Conservation (phyloP, 106 monocot species). For the Apostasia shenzhenica region DNA sequence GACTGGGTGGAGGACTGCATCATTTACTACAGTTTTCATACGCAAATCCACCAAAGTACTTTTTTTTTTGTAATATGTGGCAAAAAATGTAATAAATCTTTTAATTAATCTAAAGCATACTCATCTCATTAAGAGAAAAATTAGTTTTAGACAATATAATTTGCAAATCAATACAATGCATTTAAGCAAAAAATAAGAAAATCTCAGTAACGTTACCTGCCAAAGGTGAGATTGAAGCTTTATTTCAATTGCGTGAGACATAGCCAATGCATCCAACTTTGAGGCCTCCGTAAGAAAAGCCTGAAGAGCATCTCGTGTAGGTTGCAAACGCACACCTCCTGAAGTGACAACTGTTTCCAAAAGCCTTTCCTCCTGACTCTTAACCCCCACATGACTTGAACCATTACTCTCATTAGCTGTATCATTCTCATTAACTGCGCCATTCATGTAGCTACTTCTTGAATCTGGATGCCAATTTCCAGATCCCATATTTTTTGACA, state of each 20-base stretch:
- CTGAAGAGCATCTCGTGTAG: conserved; percentile 93
- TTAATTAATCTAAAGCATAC: not conserved
- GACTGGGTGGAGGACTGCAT: no score
- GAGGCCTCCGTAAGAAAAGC: conserved; percentile 59
- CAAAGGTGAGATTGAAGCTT: conserved; percentile 91
- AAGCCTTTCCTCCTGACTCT: conserved; percentile 84
- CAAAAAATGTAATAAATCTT: no score
- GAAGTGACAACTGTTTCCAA: conserved; percentile 90
- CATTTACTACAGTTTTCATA: no score
- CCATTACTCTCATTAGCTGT: conserved; percentile 11
- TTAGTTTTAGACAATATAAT: not conserved
- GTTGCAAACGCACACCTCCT: conserved; percentile 87
- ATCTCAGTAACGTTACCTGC: conserved; percentile 52
- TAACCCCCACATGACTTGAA: conserved; percentile 34
- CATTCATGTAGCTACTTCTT: conserved; percentile 13
- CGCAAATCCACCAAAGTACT: no score
- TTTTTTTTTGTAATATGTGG: no score
- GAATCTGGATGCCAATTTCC: conserved; percentile 51
- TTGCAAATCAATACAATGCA: not conserved
- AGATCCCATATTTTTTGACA: conserved; percentile 24
- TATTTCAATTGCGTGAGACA: conserved; percentile 71
- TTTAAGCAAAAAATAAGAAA: not conserved
- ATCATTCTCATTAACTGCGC: conserved; percentile 33
- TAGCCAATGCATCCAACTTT: conserved; percentile 63
- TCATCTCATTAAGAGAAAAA: not conserved